Percentiles rank a stretch among this genome's conserved stretches.
Conservation (phyloP, 2,329 filamentous ascomycete species). For the Sporothrix pseudoabietina region DNA sequence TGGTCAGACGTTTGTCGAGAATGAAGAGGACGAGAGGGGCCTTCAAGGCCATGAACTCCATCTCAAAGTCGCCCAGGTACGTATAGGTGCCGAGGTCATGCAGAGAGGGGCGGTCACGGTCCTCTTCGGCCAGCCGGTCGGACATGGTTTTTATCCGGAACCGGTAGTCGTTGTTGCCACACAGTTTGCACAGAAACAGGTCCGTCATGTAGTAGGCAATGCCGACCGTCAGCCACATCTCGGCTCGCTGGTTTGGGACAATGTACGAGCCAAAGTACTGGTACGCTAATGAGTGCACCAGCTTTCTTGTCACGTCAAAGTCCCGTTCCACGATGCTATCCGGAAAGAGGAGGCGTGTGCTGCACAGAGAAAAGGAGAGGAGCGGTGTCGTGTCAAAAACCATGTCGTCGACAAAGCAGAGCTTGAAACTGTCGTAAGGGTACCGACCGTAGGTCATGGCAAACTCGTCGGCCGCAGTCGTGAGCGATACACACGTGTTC, state of each 20-base stretch:
- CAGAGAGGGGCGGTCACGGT: conserved; percentile 79
- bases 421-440: conserved; percentile 87
- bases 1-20: conserved; percentile 85
- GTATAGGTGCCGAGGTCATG: conserved; percentile 76
- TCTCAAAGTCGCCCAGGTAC: conserved; percentile 79
- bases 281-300: conserved; percentile 82
- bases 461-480: conserved; percentile 87
- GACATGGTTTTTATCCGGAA: conserved; percentile 85
- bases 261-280: conserved; percentile 97
- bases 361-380: conserved; percentile 85
- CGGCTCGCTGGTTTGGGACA: conserved; percentile 75
- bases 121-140: conserved; percentile 78
- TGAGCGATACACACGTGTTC: conserved; percentile 83
- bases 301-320: conserved; percentile 74
- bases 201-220: conserved; percentile 95
- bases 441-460: conserved; percentile 86
- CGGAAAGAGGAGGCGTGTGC: conserved; percentile 80
- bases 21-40: conserved; percentile 90
- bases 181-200: conserved; percentile 84
- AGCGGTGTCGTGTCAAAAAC: conserved; percentile 72
- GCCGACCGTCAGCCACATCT: conserved; percentile 87
- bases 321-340: conserved; percentile 84
- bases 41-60: conserved; percentile 89
- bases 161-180: conserved; percentile 91
- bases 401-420: conserved; percentile 93